phyloP scores from a whole-genome alignment of 2,329 filamentous ascomycete species.

The Grosmannia clavigera region DNA sequence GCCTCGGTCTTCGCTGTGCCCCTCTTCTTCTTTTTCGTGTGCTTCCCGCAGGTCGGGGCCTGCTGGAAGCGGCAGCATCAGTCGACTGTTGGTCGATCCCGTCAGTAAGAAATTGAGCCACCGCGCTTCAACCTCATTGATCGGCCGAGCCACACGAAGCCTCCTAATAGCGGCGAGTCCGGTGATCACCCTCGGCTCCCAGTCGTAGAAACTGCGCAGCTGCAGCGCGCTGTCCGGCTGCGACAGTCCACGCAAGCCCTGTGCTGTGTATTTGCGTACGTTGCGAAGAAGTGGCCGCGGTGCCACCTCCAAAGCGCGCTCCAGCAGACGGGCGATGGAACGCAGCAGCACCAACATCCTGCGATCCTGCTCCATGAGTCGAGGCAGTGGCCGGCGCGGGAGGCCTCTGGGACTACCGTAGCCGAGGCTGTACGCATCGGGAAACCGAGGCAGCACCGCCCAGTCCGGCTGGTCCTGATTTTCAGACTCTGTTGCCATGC shows the following conservation, averaged over 20 bases:
- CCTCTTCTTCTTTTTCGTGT: not conserved
- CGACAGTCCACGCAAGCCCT: constrained; percentile 1
- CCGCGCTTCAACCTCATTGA: constrained; percentile 18
- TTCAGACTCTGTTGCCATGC: constrained; percentile 1
- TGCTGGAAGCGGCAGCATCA: constrained; percentile 9
- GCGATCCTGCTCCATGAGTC: constrained; percentile 14
- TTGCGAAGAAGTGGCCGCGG: constrained; percentile 18
- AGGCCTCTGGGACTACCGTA: constrained; percentile 11
- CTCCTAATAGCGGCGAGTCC: not conserved
- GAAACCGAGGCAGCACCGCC: constrained; percentile 14
- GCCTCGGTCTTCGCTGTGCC: not conserved
- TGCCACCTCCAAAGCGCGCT: constrained; percentile 12
- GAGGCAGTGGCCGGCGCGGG: constrained; percentile 9
- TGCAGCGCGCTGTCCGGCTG: constrained; percentile 6
- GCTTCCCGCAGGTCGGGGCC: not conserved
- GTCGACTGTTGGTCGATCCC: constrained; percentile 15
- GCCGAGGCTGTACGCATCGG: constrained; percentile 12
- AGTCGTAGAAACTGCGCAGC: constrained; percentile 8
- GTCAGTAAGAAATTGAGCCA: constrained; percentile 22
- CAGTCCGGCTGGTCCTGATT: not conserved
- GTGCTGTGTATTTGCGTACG: constrained; percentile 9
- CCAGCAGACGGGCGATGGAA: constrained; percentile 15
- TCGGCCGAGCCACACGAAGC: not conserved
- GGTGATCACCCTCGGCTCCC: not conserved
- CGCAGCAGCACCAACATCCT: constrained; percentile 18